A percentile compares a stretch with the other conserved stretches of the same genome.
These are phyloP conservation scores for Umbellularia californica DNA, from an alignment of 164 flowering plant species.

Conservation along the genomic window DNA sequence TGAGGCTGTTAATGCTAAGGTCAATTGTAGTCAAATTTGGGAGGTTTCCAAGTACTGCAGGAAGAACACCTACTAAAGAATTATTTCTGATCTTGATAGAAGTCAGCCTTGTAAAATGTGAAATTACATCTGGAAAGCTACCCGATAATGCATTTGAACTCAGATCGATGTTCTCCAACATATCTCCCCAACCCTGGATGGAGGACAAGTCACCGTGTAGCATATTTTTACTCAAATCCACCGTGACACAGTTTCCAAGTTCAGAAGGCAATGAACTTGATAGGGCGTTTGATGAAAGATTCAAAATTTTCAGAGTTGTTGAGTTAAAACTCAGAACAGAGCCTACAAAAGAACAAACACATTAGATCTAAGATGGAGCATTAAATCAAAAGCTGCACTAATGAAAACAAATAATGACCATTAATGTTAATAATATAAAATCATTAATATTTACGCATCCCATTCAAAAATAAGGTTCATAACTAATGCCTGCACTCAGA, in stretches of 20 bases:
- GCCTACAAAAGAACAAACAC: conserved; percentile 41
- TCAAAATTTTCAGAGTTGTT: conserved; percentile 53
- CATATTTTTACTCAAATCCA: conserved; percentile 77
- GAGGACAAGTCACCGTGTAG: conserved; percentile 58
- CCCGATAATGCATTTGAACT: conserved; percentile 80
- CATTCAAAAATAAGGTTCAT: no score
- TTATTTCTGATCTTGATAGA: conserved; percentile 58
- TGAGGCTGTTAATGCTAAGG: conserved; percentile 59
- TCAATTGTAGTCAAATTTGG: conserved; percentile 51
- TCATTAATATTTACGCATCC: no score
- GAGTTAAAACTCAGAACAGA: conserved; percentile 52
- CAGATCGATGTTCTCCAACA: conserved; percentile 65
- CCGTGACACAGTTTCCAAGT: conserved; percentile 36
- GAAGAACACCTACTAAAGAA: conserved; percentile 57
- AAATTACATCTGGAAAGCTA: conserved; percentile 53
- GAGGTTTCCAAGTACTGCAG: conserved; percentile 37
- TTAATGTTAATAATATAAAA: no score
- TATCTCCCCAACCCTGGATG: conserved; percentile 54
- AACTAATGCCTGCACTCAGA: no score
- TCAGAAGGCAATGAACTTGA: conserved; percentile 63
- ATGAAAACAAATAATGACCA: no score
- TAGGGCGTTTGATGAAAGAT: conserved; percentile 72
- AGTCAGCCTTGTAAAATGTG: conserved; percentile 36
- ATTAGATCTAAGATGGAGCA: neutral
- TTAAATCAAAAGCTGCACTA: neutral